Evolutionary conservation across 305 asterid genomes (phyloP).

Genomic region (Euphrasia arctica): DNA sequence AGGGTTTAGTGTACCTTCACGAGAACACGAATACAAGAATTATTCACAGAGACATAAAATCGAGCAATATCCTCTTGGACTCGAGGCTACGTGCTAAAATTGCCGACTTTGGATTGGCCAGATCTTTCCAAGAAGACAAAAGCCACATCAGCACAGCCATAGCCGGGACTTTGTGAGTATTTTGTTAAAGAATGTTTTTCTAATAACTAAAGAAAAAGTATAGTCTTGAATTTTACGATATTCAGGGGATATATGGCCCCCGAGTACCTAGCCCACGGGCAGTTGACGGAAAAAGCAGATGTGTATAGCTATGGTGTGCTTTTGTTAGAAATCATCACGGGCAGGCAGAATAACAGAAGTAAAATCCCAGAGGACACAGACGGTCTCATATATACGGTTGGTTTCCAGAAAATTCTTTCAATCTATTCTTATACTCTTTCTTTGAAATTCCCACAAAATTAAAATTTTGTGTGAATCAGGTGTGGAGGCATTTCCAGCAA

Average conservation of each 20-base stretch:
- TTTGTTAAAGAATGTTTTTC: neutral
- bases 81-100: conserved; percentile 51
- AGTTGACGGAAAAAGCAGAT: conserved; percentile 59
- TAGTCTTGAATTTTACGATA: neutral
- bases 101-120: conserved; percentile 70
- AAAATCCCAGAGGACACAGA: neutral
- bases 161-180: conserved; percentile 70
- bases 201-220: neutral
- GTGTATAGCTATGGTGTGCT: conserved; percentile 64
- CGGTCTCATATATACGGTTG: neutral
- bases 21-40: conserved; percentile 48
- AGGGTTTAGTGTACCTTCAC: conserved; percentile 62
- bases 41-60: conserved; percentile 62
- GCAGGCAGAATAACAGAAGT: conserved; percentile 35
- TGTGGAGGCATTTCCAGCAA: conserved; percentile 22
- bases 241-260: conserved; percentile 76
- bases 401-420: neutral
- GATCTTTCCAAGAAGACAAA: conserved; percentile 55
- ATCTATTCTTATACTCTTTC: neutral
- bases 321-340: conserved; percentile 46
- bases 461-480: conserved; percentile 1
- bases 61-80: conserved; percentile 62
- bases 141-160: conserved; percentile 57
- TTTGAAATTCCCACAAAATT: neutral
- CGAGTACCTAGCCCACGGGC: conserved; percentile 56